Conservation (phyloP, 495 filamentous ascomycete genomes). For the Schizothecium vesticola region DNA sequence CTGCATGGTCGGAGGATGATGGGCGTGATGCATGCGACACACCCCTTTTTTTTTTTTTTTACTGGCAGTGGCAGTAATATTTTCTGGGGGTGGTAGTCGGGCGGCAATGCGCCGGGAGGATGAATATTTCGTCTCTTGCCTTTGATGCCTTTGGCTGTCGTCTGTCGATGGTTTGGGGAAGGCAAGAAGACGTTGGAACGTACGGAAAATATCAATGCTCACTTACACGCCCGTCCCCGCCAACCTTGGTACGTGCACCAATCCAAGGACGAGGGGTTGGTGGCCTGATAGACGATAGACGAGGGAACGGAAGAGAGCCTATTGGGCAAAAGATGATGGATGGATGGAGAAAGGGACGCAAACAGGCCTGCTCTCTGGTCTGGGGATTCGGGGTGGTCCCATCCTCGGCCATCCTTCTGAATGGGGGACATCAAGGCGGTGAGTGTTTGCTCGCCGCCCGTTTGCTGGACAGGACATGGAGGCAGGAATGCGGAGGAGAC, state of each 20-base stretch:
- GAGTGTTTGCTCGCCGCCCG: not conserved
- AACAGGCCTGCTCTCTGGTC: not conserved
- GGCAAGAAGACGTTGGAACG: not conserved
- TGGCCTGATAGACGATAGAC: not conserved
- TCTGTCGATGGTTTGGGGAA: no score
- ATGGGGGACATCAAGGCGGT: not conserved
- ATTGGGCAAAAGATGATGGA: not conserved
- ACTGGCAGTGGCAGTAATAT: not conserved
- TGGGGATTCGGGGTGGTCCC: not conserved
- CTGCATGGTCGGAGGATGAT: not conserved
- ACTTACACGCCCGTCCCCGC: not conserved
- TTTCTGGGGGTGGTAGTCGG: not conserved
- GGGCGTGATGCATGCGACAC: not conserved
- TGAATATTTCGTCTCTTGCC: not conserved
- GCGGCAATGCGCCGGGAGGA: not conserved
- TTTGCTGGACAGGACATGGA: not conserved
- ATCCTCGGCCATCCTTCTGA: not conserved
- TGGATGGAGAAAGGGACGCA: not conserved
- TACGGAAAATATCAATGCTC: not conserved
- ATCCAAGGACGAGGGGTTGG: not conserved
- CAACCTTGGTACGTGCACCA: not conserved
- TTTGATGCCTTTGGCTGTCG: no score
- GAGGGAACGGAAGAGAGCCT: not conserved
- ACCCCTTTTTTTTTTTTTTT: not conserved
- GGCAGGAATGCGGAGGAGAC: not conserved